A percentile compares a stretch with the other conserved stretches of the same genome.
Conservation (phyloP, 2,329 filamentous ascomycete species). For the Fusarium praegraminearum region DNA sequence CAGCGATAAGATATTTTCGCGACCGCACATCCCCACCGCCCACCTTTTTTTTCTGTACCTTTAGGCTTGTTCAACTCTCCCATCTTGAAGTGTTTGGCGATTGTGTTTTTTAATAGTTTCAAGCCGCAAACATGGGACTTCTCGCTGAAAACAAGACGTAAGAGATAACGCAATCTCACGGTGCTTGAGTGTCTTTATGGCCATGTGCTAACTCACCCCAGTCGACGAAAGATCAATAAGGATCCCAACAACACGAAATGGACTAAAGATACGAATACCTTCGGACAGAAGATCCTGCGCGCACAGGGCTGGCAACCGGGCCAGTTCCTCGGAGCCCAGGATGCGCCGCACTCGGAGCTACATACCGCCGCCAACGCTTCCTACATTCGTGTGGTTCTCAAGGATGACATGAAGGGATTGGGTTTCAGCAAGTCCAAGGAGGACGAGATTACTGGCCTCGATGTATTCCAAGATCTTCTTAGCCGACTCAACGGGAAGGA, state of each 20-base stretch:
- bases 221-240: conserved; percentile 76
- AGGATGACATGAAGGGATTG: conserved; percentile 91
- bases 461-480: conserved; percentile 86
- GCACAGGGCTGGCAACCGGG: conserved; percentile 93
- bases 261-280: conserved; percentile 83
- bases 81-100: conserved; percentile 18
- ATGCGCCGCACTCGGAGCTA: conserved; percentile 79
- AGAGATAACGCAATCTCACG: not conserved
- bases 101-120: conserved; percentile 16
- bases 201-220: conserved; percentile 38
- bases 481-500: conserved; percentile 91
- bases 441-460: conserved; percentile 85
- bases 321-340: conserved; percentile 80
- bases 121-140: conserved; percentile 51
- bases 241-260: conserved; percentile 98
- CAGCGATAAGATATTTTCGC: conserved; percentile 48
- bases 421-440: conserved; percentile 82
- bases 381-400: conserved; percentile 85
- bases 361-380: conserved; percentile 85
- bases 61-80: conserved; percentile 21
- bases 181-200: not conserved
- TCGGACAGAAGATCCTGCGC: conserved; percentile 90
- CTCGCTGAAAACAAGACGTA: conserved; percentile 54
- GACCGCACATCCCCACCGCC: conserved; percentile 45
- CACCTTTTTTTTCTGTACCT: conserved; percentile 48